These are phyloP conservation scores for Canna indica DNA, from an alignment of 176 grass and related monocot species.

Conservation along the genomic window DNA sequence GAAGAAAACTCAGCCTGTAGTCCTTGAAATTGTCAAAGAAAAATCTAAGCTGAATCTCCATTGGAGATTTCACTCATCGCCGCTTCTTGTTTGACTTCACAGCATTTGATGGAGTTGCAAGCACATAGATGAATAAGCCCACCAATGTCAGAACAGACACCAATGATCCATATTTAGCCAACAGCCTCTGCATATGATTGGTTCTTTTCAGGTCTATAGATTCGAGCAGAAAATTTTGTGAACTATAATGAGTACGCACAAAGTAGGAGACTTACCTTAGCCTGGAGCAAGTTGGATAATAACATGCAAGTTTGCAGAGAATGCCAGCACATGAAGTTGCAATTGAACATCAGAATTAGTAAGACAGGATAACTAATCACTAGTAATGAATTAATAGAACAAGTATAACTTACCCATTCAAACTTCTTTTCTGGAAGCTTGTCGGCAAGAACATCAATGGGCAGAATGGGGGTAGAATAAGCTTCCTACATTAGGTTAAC, in stretches of 20 bases:
- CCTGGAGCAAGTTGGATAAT: conserved; percentile 30
- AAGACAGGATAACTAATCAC: background rate
- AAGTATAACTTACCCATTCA: conserved; percentile 52
- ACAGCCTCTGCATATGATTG: conserved; percentile 43
- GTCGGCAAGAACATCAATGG: conserved; percentile 71
- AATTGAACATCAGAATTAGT: conserved; percentile 20
- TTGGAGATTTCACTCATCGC: conserved; percentile 31
- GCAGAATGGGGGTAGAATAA: conserved; percentile 47
- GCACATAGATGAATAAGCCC: conserved; percentile 52
- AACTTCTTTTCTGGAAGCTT: conserved; percentile 85
- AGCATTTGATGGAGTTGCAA: conserved; percentile 62
- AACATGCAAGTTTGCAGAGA: conserved; percentile 5
- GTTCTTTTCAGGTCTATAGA: background rate
- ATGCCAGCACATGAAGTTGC: conserved; percentile 9
- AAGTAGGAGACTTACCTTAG: conserved; percentile 50
- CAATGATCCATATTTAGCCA: conserved; percentile 54
- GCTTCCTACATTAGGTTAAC: background rate
- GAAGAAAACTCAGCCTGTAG: background rate
- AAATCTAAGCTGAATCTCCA: background rate
- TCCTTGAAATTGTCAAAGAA: background rate
- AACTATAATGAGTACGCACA: background rate
- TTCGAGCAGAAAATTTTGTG: background rate
- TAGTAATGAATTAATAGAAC: conserved; percentile 3
- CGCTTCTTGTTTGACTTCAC: conserved; percentile 74
- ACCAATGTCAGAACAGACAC: conserved; percentile 64